Conservation (phyloP, 108 stramenopile species). For the Parietichytrium sp. region DNA sequence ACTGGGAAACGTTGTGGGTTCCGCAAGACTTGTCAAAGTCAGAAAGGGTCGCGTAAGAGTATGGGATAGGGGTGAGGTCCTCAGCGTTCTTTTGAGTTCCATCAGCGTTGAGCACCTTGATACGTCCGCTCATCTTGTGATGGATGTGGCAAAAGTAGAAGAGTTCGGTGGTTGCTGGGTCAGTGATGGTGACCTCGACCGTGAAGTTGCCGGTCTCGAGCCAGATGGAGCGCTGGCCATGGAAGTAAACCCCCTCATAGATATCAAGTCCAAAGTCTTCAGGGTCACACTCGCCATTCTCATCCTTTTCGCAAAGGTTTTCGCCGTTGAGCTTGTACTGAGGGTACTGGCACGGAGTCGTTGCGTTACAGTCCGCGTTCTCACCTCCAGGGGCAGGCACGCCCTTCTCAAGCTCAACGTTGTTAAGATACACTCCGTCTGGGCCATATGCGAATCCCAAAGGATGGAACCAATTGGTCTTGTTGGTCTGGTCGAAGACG, state of each 20-base stretch:
- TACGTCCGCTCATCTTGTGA: conserved; percentile 68
- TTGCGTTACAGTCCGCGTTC: conserved; percentile 50
- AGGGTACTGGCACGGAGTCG: conserved; percentile 70
- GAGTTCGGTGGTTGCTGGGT: conserved; percentile 63
- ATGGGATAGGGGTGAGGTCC: conserved; percentile 55
- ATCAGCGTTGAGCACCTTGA: conserved; percentile 67
- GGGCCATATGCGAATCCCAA: conserved; percentile 82
- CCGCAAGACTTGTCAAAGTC: conserved; percentile 71
- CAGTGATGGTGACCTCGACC: conserved; percentile 64
- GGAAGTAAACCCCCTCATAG: conserved; percentile 75
- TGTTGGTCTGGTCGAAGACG: conserved; percentile 66
- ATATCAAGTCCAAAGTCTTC: conserved; percentile 77
- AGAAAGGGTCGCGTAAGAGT: conserved; percentile 53
- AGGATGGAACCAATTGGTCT: conserved; percentile 74
- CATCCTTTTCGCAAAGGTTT: conserved; percentile 64
- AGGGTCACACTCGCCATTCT: conserved; percentile 39
- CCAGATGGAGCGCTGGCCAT: conserved; percentile 73
- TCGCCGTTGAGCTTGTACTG: conserved; percentile 71
- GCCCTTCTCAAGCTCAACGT: conserved; percentile 76
- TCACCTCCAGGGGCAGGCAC: conserved; percentile 51
- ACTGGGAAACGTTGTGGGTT: conserved; percentile 51
- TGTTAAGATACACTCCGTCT: conserved; percentile 78
- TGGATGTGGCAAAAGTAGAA: conserved; percentile 89
- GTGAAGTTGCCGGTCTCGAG: conserved; percentile 59
- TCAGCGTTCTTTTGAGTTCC: conserved; percentile 44